These are phyloP conservation scores for Leishmania amazonensis DNA, from an alignment of 208 protist species.

Conservation along the genomic window DNA sequence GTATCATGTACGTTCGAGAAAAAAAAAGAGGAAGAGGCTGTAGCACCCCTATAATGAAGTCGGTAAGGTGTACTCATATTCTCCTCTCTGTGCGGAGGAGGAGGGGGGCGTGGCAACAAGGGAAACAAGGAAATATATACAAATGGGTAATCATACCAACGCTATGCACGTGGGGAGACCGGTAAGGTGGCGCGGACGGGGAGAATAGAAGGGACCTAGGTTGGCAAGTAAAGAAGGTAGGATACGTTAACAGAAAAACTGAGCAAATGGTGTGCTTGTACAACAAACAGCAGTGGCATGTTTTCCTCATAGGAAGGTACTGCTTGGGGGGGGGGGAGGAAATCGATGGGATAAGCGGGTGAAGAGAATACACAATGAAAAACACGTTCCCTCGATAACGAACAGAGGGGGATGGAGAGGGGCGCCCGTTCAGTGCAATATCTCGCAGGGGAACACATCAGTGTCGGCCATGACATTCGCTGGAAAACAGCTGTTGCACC, in stretches of 20 bases:
- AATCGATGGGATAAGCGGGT: background rate
- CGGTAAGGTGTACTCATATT: background rate
- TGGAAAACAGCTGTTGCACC: background rate
- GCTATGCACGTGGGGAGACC: background rate
- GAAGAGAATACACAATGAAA: background rate
- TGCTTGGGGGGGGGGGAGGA: background rate
- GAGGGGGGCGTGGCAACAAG: background rate
- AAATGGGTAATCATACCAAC: background rate
- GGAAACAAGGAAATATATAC: background rate
- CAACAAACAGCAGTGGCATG: background rate
- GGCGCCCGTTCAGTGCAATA: too few relatives aligned
- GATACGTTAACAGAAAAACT: background rate
- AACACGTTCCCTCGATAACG: background rate
- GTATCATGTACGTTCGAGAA: background rate
- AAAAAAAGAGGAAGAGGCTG: background rate
- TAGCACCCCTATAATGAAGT: background rate
- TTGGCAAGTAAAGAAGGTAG: background rate
- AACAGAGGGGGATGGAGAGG: background rate
- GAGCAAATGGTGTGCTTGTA: background rate
- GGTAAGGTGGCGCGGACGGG: background rate
- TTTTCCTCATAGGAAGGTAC: background rate
- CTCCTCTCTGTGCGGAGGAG: background rate
- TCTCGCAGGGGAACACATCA: background rate
- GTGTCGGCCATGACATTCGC: background rate
- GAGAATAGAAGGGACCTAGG: background rate